Percentiles rank a stretch among this genome's conserved stretches.
Evolutionary conservation across 345 rosid genomes (phyloP).

Genomic region (Salix dunnii): DNA sequence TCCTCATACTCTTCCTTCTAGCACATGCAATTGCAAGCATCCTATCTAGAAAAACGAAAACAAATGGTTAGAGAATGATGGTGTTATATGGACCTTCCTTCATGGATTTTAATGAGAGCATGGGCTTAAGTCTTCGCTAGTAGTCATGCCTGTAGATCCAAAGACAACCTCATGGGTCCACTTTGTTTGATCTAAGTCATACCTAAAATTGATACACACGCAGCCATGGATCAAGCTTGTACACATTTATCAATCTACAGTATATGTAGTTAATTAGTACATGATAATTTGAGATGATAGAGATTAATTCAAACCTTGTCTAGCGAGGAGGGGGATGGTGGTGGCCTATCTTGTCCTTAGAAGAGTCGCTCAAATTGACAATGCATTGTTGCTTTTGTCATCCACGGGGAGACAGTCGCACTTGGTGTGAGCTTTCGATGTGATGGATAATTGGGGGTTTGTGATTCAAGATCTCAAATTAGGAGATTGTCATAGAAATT

Average conservation of each 20-base stretch:
- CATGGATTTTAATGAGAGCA: slow-evolving; percentile 5
- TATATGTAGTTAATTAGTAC: neutral
- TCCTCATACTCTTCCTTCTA: neutral
- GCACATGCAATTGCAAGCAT: neutral
- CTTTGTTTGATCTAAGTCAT: neutral
- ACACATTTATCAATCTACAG: neutral
- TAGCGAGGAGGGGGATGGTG: slow-evolving; percentile 10
- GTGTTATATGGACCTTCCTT: neutral
- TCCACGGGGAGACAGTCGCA: slow-evolving; percentile 7
- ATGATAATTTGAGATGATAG: neutral
- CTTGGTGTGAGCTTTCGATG: neutral
- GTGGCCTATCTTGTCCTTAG: slow-evolving; percentile 11
- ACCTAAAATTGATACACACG: neutral
- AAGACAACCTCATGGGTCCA: slow-evolving; percentile 18
- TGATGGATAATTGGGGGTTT: neutral
- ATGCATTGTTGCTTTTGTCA: slow-evolving; percentile 11
- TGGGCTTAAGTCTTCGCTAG: slow-evolving; percentile 13
- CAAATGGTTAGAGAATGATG: neutral
- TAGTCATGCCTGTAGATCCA: slow-evolving; percentile 18
- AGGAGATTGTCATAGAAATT: neutral
- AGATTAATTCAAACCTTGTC: neutral
- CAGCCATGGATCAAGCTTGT: neutral
- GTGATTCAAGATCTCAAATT: slow-evolving; percentile 8
- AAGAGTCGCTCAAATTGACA: neutral
- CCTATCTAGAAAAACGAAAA: neutral